Evolutionary conservation across 148 eudicot species (phyloP), one percentile per base, ranked within the genome.

Genomic region (Mesembryanthemum crystallinum): DNA sequence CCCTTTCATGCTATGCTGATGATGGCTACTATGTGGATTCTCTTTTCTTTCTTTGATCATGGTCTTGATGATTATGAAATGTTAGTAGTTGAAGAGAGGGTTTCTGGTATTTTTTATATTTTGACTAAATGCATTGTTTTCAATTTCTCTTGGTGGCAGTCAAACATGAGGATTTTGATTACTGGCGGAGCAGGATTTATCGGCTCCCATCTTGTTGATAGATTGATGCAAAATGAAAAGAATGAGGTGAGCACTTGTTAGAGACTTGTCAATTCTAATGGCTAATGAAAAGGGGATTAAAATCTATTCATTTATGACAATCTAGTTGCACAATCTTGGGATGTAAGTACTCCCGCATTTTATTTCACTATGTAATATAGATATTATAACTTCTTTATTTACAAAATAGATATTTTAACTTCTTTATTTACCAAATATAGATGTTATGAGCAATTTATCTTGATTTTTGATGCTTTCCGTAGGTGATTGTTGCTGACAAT

Each of bases 181-280:
- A 91, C 97, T 43, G 98, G 98, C 23, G 98, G 98, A 81, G 98
- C 98, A 63, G 98, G 98, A 65, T 93, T 93, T 85, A 93, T 93
- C 81, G 98, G 98, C 69, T 93, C 98, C 79, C 98, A 93, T 83
- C 78, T 93, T 25, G 98, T 93, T 11, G 98, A 93, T 83, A 91
- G 77, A 76, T 80, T 93, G 84, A 91, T 91, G 98, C 82, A 91
- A 78, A 87, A 93, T 80, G 98, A 93, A 80, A 91, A 93, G 85
- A 93, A 93, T 73, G 97, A 91, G 94, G 98, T 91, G 27, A 69
- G 81, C 30, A 25, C 75, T 60, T 65, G 47, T 24, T 42, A n/a
- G n/a, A n/a, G n/a, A n/a, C n/a, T n/a, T n/a, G n/a, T n/a, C n/a
- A n/a, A n/a, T n/a, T n/a, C n/a, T n/a, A n/a, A n/a, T n/a, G n/a